phyloP scores from a whole-genome alignment of 2,329 filamentous ascomycete genomes.

The Trichoderma cornu-damae region DNA sequence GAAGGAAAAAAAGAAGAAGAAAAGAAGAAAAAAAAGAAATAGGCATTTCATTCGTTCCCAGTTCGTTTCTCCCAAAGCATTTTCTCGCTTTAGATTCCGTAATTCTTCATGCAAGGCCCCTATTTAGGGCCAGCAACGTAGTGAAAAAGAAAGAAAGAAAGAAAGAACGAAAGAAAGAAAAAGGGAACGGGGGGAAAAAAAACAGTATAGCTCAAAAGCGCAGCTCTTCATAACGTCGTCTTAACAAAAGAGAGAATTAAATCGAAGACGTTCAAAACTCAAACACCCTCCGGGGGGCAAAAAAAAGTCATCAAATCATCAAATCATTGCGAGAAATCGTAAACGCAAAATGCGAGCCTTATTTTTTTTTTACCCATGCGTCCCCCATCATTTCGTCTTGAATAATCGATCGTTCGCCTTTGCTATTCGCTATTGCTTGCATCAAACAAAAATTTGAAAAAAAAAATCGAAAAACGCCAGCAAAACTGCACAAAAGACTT shows the following conservation, averaged over 20 bases:
- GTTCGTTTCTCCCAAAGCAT: not conserved
- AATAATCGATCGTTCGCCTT: slow-evolving; percentile 1
- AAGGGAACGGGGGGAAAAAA: not conserved
- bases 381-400: slow-evolving; percentile 12
- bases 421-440: not conserved
- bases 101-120: not conserved
- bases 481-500: not conserved
- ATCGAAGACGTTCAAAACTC: not conserved
- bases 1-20: slow-evolving; percentile 8
- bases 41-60: slow-evolving; percentile 1
- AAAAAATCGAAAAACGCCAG: not conserved
- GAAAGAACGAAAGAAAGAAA: not conserved
- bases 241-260: slow-evolving; percentile 4
- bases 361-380: not conserved
- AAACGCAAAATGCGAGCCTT: not conserved
- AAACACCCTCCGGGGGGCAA: not conserved
- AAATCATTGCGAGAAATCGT: slow-evolving; percentile 11
- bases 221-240: not conserved
- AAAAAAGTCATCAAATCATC: slow-evolving; percentile 8
- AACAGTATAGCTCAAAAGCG: slow-evolving; percentile 1
- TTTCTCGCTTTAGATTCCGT: not conserved
- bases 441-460: not conserved
- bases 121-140: slow-evolving; percentile 1
- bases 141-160: not conserved
- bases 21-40: not conserved